A percentile compares a stretch with the other conserved stretches of the same genome.
These are phyloP conservation scores for Pyrenochaeta sp. DNA, from an alignment of 2,329 filamentous ascomycete genomes.

Conservation along the genomic window DNA sequence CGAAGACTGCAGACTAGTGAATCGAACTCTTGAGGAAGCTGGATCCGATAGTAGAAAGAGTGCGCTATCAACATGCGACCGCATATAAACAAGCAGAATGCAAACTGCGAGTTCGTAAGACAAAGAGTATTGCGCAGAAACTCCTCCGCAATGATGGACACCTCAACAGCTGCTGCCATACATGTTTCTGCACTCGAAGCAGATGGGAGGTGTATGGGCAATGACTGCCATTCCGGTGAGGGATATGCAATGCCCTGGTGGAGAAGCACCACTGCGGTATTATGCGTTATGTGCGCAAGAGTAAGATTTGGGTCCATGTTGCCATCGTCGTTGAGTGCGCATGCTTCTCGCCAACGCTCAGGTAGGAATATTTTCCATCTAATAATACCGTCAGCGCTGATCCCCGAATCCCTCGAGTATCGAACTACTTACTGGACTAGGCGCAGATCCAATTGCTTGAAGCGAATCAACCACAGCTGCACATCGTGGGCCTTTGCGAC, in stretches of 20 bases:
- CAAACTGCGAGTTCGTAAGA: conserved; percentile 44
- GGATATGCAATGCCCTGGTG: conserved; percentile 43
- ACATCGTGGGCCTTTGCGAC: conserved; percentile 35
- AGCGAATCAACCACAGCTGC: conserved; percentile 44
- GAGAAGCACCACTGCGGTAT: conserved; percentile 33
- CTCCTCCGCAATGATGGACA: conserved; percentile 32
- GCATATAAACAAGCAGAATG: conserved; percentile 37
- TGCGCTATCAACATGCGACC: conserved; percentile 46
- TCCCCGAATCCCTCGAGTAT: too few species aligned
- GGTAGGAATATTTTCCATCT: conserved; percentile 14
- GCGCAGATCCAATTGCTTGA: conserved; percentile 42
- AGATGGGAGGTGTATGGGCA: conserved; percentile 27
- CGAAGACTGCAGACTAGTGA: conserved; percentile 43
- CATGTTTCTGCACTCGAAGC: conserved; percentile 31
- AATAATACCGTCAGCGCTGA: not conserved
- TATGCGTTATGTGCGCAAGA: conserved; percentile 38
- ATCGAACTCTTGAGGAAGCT: conserved; percentile 41
- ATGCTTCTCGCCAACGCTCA: conserved; percentile 29
- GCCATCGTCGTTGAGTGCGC: conserved; percentile 47
- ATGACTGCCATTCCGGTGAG: conserved; percentile 33
- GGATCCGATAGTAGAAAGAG: conserved; percentile 39
- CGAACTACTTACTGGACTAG: conserved; percentile 28
- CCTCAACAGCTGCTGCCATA: conserved; percentile 29
- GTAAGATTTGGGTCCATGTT: conserved; percentile 40
- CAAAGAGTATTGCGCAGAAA: conserved; percentile 29